Base-by-base conservation (phyloP, 176 grass and related monocot genomes). In the Phoenix roebelenii region DNA sequence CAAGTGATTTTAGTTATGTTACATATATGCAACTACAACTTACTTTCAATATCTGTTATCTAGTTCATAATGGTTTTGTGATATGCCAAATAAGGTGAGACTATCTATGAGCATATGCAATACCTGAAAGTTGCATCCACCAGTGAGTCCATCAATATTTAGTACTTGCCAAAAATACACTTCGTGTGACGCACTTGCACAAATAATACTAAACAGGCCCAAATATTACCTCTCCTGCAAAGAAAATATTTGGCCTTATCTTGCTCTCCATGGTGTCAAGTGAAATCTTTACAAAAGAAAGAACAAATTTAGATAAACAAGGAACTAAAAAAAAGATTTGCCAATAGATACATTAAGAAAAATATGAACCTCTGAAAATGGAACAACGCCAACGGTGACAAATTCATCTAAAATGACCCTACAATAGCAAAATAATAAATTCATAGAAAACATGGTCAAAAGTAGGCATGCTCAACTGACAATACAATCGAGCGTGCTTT, bases 321-420 rank as follows among this genome's bases (percentile, higher is more conserved):
- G 49, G 12, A 57, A 16, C 18, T 55, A 15, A 69, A 51, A 22
- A 22, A 51, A 59, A 66, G 9, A 72, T 52, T 5, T n/a, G 70
- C 22, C 30, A 14, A 29, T 22, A 16, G 15, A 1, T 19, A 66
- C 58, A 66, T 17, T 48, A 48, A 60, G 12, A 19, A 73, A 59
- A 59, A 60, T 15, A 80, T 53, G 51, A 62, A 96, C 93, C 84
- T 97, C 93, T 61, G 87, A 88, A 66, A 97, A 35, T 65, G 81
- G 84, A 77, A 88, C 78, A 60, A 84, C 93, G 71, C 93, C 93
- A 4, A 84, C 84, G n/a, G 87, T 97, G 55, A 97, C 93, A 74
- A 97, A 97, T 82, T 97, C 93, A 77, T 97, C 93, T 91, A 74
- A 88, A 91, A 80, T 97, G 93, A 18, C 93, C 93, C 87, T 97